Conservation (phyloP, 805 yeast species). For the Kodamaea restingae region DNA sequence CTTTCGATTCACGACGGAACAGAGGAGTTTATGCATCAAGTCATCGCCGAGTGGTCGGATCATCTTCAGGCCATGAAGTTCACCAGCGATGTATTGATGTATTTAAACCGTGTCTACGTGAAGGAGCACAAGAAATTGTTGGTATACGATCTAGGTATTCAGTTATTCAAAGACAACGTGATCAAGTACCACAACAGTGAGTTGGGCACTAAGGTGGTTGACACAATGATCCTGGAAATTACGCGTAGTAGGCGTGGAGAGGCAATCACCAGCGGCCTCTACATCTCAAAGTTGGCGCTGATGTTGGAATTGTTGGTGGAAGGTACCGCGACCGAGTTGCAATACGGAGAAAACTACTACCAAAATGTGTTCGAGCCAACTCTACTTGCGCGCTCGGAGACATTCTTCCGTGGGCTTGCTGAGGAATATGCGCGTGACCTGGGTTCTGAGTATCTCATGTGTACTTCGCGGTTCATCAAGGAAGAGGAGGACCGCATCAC, state of each 20-base stretch:
- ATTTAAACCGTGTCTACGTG: constrained; percentile 80
- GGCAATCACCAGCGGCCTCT: constrained; percentile 46
- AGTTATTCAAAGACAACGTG: constrained; percentile 58
- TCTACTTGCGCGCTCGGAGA: constrained; percentile 50
- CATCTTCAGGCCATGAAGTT: constrained; percentile 70
- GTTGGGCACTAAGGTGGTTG: constrained; percentile 49
- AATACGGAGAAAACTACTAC: constrained; percentile 57
- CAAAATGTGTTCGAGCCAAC: constrained; percentile 62
- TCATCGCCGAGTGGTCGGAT: constrained; percentile 59
- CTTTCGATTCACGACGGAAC: constrained; percentile 17
- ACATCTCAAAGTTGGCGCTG: constrained; percentile 56
- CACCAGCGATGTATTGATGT: constrained; percentile 81
- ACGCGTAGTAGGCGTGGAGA: constrained; percentile 52
- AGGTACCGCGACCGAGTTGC: constrained; percentile 20
- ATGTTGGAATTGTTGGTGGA: constrained; percentile 70
- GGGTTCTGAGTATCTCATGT: constrained; percentile 55
- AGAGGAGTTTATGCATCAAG: constrained; percentile 33
- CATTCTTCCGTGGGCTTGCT: constrained; percentile 50
- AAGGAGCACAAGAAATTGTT: constrained; percentile 60
- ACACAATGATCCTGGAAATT: constrained; percentile 51
- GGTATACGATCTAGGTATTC: constrained; percentile 70
- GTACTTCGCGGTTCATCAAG: constrained; percentile 47
- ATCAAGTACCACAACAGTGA: constrained; percentile 46
- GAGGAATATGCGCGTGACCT: constrained; percentile 36
- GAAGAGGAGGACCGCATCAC: constrained; percentile 60